Evolutionary conservation across 2,329 filamentous ascomycete species (phyloP), one percentile per base, ranked within the genome.

Genomic region (Thermoascus crustaceus): DNA sequence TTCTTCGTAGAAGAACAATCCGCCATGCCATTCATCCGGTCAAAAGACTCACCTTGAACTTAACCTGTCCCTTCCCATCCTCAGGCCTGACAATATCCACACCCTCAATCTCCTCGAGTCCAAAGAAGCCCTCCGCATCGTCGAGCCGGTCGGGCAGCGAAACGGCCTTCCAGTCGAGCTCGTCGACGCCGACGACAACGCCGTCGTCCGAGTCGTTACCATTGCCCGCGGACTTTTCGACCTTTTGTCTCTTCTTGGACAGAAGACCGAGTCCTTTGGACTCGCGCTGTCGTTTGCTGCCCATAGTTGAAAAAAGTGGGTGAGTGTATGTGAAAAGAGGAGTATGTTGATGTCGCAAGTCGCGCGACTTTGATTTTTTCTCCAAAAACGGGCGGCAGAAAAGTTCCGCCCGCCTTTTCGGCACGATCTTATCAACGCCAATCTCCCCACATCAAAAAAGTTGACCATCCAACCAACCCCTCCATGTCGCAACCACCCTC

Each of bases 91-190:
- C 68, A n/a, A 98, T 72, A 19, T 94, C 84, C 1, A 98, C 85
- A 34, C 85, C 86, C 10, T 94, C 85, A 30, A 96, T 81, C 52
- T 96, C 88, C 52, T 98, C 87, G 2, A 98, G 66, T 0, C 85
- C 87, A 50, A 81, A 93, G 58, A 98, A 95, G 0, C 91, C 91
- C 45, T 93, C 87, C n/a, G 85, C 85, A 63, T 95, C 85, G 30
- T 89, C 79, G 48, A 88, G 70, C 54, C 82, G 78, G 53, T 88
- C 83, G 5, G 85, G 85, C 48, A 82, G 66, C 22, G 66, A 55
- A 3, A 91, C 76, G 13, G 76, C 68, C 42, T 72, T 74, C 78
- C 78, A 82, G 50, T 67, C 63, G 37, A 82, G 61, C 24, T 73
- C 65, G 40, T 78, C 69, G 21, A 74, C 42, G 16, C 49, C 51